Evolutionary conservation across 192 early-diverging fungal species (phyloP), one percentile per base, ranked within the genome.

Genomic region (Gamsiella multidivaricata): DNA sequence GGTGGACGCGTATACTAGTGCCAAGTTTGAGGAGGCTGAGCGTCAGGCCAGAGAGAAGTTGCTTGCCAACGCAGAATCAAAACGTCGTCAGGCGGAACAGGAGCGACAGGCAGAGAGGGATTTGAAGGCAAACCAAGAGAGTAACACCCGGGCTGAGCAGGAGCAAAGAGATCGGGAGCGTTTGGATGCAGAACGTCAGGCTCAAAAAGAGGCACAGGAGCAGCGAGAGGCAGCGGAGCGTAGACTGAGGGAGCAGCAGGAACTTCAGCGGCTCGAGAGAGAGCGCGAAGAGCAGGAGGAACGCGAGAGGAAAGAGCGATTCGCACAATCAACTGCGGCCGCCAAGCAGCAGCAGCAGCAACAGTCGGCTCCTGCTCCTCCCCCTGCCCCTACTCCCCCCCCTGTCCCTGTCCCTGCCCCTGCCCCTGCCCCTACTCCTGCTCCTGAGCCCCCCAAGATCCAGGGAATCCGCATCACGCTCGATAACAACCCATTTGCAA

Each of bases 21-120:
- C 82, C 26, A 80, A 78, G 54, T 61, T 87, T 33, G 79, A 82
- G 37, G 85, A 87, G 31, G 84, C 83, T 8, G 80, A 85, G 39
- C 39, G 72, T 22, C 55, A 66, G 22, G 84, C 83, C 2, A 61
- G 72, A 32, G 76, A 80, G 32, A 65, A 69, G n/a, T 37, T 82
- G 20, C 51, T 80, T 22, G 81, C 69, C 33, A 87, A 76, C 57
- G 84, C 69, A 37, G 80, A 59, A 36, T 70, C 49, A 42, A 82
- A 68, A 71, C 79, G 15, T 25, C 75, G 81, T 25, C 54, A 64
- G 15, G 74, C 47, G 20, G 86, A 84, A 68, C 61, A 76, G 25
- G 65, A 83, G 51, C 47, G 71, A 23, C 79, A 83, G 34, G 54
- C 75, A 20, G 52, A 81, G 71, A 49, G 69, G 3, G 81, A 80